These are phyloP conservation scores for Fusarium sambucinum DNA, from an alignment of 2,329 filamentous ascomycete genomes.

Conservation along the genomic window DNA sequence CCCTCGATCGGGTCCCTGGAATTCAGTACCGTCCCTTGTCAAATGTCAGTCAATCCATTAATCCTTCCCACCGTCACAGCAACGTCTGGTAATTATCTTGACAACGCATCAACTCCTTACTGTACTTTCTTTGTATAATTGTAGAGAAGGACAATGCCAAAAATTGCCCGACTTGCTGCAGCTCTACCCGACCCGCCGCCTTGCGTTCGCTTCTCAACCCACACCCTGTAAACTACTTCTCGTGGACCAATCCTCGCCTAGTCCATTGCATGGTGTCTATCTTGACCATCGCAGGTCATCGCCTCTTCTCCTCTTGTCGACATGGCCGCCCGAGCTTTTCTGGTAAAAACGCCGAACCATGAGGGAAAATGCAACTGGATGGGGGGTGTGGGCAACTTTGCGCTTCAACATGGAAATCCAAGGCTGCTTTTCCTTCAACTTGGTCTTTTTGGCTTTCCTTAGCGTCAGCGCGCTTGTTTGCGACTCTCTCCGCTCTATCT, in stretches of 20 bases:
- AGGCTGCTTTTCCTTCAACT: constrained; percentile 51
- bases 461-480: constrained; percentile 52
- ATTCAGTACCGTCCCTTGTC: constrained; percentile 31
- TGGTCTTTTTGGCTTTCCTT: constrained; percentile 46
- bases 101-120: constrained; percentile 64
- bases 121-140: constrained; percentile 35
- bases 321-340: constrained; percentile 31
- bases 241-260: constrained; percentile 39
- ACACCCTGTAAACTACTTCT: constrained; percentile 29
- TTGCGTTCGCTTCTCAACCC: constrained; percentile 42
- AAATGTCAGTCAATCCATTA: constrained; percentile 17
- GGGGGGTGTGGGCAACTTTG: constrained; percentile 42
- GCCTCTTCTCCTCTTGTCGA: constrained; percentile 22
- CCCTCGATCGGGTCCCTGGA: constrained; percentile 40
- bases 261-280: constrained; percentile 35
- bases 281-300: constrained; percentile 23
- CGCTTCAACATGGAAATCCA: constrained; percentile 46
- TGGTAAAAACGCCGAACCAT: constrained; percentile 27
- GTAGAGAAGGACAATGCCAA: constrained; percentile 21
- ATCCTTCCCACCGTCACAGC: constrained; percentile 46
- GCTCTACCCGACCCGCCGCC: constrained; percentile 50
- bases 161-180: constrained; percentile 49
- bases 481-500: constrained; percentile 36
- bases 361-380: constrained; percentile 42
- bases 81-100: constrained; percentile 56